phyloP scores from a whole-genome alignment of 495 filamentous ascomycete species.

The Cladorrhinum samala region DNA sequence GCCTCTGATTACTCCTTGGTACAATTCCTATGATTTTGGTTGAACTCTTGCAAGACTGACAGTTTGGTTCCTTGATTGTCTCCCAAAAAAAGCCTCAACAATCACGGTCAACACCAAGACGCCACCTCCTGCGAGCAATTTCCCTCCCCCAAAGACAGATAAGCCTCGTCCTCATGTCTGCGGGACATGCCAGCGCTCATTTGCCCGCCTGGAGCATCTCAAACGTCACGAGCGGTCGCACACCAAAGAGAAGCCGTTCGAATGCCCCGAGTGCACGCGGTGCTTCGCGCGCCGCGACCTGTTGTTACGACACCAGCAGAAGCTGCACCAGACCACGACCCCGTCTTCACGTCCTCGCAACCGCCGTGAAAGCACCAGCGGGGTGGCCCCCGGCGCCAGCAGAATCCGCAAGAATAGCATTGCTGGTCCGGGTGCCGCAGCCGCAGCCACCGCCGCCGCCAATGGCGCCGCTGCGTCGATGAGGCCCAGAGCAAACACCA shows the following conservation, averaged over 20 bases:
- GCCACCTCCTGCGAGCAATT: constrained; percentile 38
- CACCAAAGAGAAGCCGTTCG: constrained; percentile 98
- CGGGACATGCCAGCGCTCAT: constrained; percentile 85
- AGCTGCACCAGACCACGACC: constrained; percentile 93
- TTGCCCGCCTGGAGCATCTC: constrained; percentile 91
- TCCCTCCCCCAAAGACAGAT: constrained; percentile 86
- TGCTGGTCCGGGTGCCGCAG: constrained; percentile 46
- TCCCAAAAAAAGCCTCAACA: constrained; percentile 39
- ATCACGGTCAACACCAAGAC: constrained; percentile 48
- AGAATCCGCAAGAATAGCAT: constrained; percentile 90
- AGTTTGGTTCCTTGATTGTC: not conserved
- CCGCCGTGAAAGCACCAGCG: constrained; percentile 81
- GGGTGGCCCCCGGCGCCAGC: constrained; percentile 56
- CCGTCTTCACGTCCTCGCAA: constrained; percentile 83
- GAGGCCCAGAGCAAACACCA: constrained; percentile 92
- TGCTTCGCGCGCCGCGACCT: constrained; percentile 95
- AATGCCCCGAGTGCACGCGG: constrained; percentile 89
- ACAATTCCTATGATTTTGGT: not conserved
- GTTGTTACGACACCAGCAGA: constrained; percentile 94
- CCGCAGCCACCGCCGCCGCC: constrained; percentile 41
- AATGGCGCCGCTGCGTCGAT: constrained; percentile 48
- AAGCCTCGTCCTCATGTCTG: constrained; percentile 96
- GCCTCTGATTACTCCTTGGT: not conserved
- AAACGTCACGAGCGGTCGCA: constrained; percentile 98
- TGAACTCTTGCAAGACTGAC: constrained; percentile 16